Base-by-base conservation (phyloP, 768 basidiomycete genomes). In the Termitomyces sp. region DNA sequence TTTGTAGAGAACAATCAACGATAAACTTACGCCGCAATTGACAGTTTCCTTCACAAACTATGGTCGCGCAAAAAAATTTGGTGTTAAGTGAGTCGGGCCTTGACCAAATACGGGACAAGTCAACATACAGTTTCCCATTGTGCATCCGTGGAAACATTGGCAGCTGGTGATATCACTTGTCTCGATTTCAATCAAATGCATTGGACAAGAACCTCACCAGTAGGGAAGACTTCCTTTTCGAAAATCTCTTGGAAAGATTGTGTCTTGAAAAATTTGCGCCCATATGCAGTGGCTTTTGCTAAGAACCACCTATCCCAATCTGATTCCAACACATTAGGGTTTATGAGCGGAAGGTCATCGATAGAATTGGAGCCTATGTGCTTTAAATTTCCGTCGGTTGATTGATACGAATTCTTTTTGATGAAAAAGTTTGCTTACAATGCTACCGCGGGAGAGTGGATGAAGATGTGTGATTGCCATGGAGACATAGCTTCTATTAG, bases 371-470 rank as follows among this genome's bases (percentile, higher is more conserved):
- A 63, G 24, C 58, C 63, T 45, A 69, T 65, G 47, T 70, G 67
- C 66, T 71, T 42, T 7, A 14, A 26, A 22, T 8, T 36, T 26
- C 4, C 20, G 7, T 49, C 4, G 26, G 7, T 49, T 2, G 26
- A 40, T 43, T 22, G 20, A 24, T 18, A 7, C 12, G 4, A 6
- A 26, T 38, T 32, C 30, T 16, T 20, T 42, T 42, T n/a, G 8
- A n/a, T 10, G 46, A 18, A 18, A 22, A 14, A 46, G 4, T 32
- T 35, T 12, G 52, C 65, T 60, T 49, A 73, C 72, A 35, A 72
- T 67, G 53, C 68, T 74, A 20, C 82, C 82, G 38, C 80, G 74
- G 24, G 79, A 79, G 48, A 78, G 63, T 2, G 77, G 78, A 61
- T 77, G 78, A 38, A 79, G 68, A 30, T 76, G 71, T 22, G 69